Evolutionary conservation across 2,329 filamentous ascomycete species (phyloP), one percentile per base, ranked within the genome.

Genomic region (Clarireedia sp.): DNA sequence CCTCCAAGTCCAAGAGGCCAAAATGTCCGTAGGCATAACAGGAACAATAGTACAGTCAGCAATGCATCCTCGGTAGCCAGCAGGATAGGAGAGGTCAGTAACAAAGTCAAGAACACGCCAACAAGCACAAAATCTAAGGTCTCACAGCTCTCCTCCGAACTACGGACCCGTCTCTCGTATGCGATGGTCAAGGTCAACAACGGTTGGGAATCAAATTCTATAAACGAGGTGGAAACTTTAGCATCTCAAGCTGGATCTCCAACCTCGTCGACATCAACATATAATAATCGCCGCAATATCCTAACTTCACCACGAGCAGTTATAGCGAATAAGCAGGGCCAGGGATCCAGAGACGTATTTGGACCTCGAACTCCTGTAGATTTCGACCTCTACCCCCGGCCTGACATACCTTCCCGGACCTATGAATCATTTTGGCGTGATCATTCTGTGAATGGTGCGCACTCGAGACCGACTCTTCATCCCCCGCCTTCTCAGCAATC

Each of bases 181-280:
- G 92, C 92, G 61, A 94, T 95, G 80, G 80, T 95, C 68, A 96
- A 96, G 71, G 87, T 96, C 41, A 89, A 90, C 68, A 85, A 95
- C 67, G 90, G 89, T 57, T 94, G 90, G 86, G 87, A 95, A 71
- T 80, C 85, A 49, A 83, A 86, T 60, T 83, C 83, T 17, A 82
- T 94, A 56, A 84, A 87, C 54, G 87, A 92, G 70, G 81, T 92
- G 29, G 89, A 92, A 71, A 82, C 81, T 47, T 73, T 89, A 41
- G 82, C 87, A 9, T 89, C 87, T 1, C 83, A 86, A 53, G 79
- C 78, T 56, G 80, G 76, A 19, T 89, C 86, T 1, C 82, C 84
- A 24, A 74, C 78, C 36, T 78, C 85, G 48, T 79, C 78, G 69
- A 73, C 77, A 56, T 78, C 82, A 26, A 78, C 80, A 54, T 64